Percentiles rank a stretch among this genome's conserved stretches.
These are phyloP conservation scores for Microdochium bolleyi DNA, from an alignment of 2,329 filamentous ascomycete genomes.

Conservation along the genomic window DNA sequence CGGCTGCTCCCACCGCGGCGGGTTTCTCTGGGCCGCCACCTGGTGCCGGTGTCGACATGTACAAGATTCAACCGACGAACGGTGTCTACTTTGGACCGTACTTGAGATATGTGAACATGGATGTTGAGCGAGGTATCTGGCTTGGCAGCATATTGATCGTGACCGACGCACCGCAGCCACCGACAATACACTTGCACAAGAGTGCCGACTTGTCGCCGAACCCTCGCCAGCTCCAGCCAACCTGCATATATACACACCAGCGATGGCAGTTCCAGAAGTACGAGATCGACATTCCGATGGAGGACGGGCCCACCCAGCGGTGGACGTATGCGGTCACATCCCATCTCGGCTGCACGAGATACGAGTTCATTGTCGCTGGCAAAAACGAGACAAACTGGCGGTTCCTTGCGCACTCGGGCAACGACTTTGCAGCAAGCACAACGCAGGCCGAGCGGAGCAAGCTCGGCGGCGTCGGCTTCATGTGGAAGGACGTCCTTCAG, in stretches of 20 bases:
- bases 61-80: slow-evolving; percentile 88
- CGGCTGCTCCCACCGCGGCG: slow-evolving; percentile 66
- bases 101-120: slow-evolving; percentile 93
- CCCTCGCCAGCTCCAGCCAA: slow-evolving; percentile 75
- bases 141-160: slow-evolving; percentile 89
- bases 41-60: slow-evolving; percentile 83
- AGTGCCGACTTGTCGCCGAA: slow-evolving; percentile 89
- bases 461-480: slow-evolving; percentile 82
- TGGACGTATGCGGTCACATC: slow-evolving; percentile 99
- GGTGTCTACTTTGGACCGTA: slow-evolving; percentile 98
- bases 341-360: slow-evolving; percentile 92
- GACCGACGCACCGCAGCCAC: slow-evolving; percentile 83
- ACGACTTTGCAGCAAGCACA: slow-evolving; percentile 87
- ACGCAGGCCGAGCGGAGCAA: slow-evolving; percentile 78
- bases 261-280: slow-evolving; percentile 96
- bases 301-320: slow-evolving; percentile 68
- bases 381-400: slow-evolving; percentile 88
- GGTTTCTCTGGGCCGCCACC: slow-evolving; percentile 87
- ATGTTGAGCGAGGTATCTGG: slow-evolving; percentile 85
- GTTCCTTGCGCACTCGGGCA: slow-evolving; percentile 91
- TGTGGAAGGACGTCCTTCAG: slow-evolving; percentile 99
- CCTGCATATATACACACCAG: slow-evolving; percentile 81
- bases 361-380: slow-evolving; percentile 92
- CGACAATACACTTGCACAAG: slow-evolving; percentile 91
- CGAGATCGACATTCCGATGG: slow-evolving; percentile 84